Percentiles rank a stretch among this genome's conserved stretches.
These are phyloP conservation scores for Lactarius deliciosus DNA, from an alignment of 768 basidiomycete species.

Conservation along the genomic window DNA sequence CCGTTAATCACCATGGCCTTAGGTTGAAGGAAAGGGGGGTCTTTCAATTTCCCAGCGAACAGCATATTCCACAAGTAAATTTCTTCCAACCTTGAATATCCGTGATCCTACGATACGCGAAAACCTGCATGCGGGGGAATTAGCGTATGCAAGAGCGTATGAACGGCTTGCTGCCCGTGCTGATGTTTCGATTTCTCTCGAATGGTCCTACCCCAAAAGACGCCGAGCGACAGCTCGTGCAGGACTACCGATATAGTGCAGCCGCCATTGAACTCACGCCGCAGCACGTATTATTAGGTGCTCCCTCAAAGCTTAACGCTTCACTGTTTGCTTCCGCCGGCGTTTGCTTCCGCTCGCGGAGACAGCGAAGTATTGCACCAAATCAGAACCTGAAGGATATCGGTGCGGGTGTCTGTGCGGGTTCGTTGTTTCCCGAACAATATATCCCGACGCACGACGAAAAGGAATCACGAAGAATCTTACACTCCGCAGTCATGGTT, in stretches of 20 bases:
- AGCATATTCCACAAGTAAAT: neutral
- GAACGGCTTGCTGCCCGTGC: conserved; percentile 37
- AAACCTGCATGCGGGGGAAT: neutral
- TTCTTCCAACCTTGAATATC: neutral
- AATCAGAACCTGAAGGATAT: neutral
- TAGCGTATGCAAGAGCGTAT: too few species aligned
- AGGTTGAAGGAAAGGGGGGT: conserved; percentile 33
- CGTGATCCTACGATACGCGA: neutral
- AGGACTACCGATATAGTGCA: conserved; percentile 31
- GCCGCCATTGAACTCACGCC: conserved; percentile 10
- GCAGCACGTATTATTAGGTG: conserved; percentile 49
- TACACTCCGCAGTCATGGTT: conserved; percentile 56
- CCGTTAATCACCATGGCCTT: conserved; percentile 45
- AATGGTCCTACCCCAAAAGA: conserved; percentile 38
- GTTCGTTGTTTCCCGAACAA: neutral
- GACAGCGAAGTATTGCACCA: conserved; percentile 36
- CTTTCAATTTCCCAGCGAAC: neutral
- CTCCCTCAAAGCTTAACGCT: conserved; percentile 42
- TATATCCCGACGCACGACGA: conserved; percentile 2
- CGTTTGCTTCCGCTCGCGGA: conserved; percentile 48
- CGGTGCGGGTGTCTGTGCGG: conserved; percentile 51
- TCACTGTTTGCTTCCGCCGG: conserved; percentile 48
- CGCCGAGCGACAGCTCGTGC: conserved; percentile 40
- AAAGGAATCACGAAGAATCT: conserved; percentile 59
- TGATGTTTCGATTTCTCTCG: conserved; percentile 39